Evolutionary conservation across 768 basidiomycete species (phyloP), one percentile per base, ranked within the genome.

Genomic region (Podaxis mareebaensis): DNA sequence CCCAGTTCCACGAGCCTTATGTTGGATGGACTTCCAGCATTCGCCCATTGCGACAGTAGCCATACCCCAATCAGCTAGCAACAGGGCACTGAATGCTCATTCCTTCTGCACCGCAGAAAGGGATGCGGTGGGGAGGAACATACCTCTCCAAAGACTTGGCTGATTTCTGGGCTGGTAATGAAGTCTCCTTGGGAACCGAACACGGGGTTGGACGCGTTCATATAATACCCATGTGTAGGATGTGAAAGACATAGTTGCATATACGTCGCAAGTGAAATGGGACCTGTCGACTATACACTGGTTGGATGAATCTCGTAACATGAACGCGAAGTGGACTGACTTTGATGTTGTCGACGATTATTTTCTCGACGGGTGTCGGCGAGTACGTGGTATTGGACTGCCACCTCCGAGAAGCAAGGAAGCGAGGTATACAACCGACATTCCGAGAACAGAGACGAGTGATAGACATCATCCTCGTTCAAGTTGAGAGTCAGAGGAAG

Each of bases 121-220:
- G 54, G 12, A 40, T n/a, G 20, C 26, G 12, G 58, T 44, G 57
- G 26, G 62, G 39, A 10, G 44, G 49, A 15, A 74, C 85, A 66
- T 71, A 95, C 96, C 87, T 99, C 96, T 64, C 97, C 97, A 72
- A 99, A 99, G 0, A 93, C 86, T 73, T 98, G 95, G 68, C 87
- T 92, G 58, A 99, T 98, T 74, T 99, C 97, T 1, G 96, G 97
- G 68, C 92, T 95, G 11, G 97, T 99, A 22, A 92, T 90, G 71
- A 99, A 99, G 78, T 99, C 97, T 4, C 97, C 97, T 46, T 82
- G 79, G 0, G 85, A 66, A 12, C 97, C 97, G 69, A 99, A 93
- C 2, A 99, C 89, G 48, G 85, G 81, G 62, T 92, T 82, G 13
- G 80, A 69, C 0, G 84, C 75, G 40, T 87, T 90, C 79, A 91